Conservation (phyloP, 2,329 filamentous ascomycete genomes). For the Penicillium sp. region DNA sequence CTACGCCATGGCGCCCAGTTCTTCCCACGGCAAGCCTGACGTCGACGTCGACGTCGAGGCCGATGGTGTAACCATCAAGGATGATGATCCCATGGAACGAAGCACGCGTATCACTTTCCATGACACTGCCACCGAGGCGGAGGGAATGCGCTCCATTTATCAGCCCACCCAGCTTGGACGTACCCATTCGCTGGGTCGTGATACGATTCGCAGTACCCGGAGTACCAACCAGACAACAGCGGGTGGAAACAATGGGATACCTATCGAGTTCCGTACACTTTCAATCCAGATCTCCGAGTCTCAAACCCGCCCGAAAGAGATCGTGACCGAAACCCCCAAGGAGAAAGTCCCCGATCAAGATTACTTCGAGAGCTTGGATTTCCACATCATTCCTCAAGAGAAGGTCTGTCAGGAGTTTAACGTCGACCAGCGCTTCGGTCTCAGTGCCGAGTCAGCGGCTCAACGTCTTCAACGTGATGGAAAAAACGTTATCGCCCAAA, state of each 20-base stretch:
- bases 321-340: constrained; percentile 8
- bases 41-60: constrained; percentile 15
- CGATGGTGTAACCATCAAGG: not conserved
- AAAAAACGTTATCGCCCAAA: constrained; percentile 66
- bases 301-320: constrained; percentile 32
- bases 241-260: constrained; percentile 25
- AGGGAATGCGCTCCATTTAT: constrained; percentile 20
- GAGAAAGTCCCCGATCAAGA: constrained; percentile 29
- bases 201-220: constrained; percentile 19
- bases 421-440: constrained; percentile 58
- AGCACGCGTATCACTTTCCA: constrained; percentile 23
- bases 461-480: constrained; percentile 63
- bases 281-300: constrained; percentile 43
- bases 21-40: constrained; percentile 7
- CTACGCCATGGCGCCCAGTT: constrained; percentile 12
- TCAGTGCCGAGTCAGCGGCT: constrained; percentile 59
- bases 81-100: constrained; percentile 16
- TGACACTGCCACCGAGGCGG: constrained; percentile 8
- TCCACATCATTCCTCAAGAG: constrained; percentile 61
- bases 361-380: constrained; percentile 64
- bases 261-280: constrained; percentile 41
- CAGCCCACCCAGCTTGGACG: constrained; percentile 17
- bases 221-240: constrained; percentile 8
- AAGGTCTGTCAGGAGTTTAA: constrained; percentile 62
- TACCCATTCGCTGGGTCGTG: constrained; percentile 21